These are phyloP conservation scores for Polytrichum formosum DNA, from an alignment of 225 moss, liverwort and hornwort genomes.

Conservation along the genomic window DNA sequence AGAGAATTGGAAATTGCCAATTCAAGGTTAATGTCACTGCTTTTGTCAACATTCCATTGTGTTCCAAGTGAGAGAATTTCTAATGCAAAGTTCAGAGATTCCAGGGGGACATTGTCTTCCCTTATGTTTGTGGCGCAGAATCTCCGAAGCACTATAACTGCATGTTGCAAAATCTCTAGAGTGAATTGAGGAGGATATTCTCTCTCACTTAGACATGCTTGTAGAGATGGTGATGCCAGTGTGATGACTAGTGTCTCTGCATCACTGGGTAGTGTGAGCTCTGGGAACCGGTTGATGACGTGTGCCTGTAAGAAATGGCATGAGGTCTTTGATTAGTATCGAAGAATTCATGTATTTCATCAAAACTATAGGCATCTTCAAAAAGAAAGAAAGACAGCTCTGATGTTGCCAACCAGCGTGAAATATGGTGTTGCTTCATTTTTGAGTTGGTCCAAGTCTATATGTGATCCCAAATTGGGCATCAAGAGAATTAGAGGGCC, in stretches of 20 bases:
- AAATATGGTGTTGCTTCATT: no score
- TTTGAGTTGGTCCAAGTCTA: no score
- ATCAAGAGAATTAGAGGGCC: no score
- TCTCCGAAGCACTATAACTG: conserved; percentile 67
- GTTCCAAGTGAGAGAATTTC: conserved; percentile 78
- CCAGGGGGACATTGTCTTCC: conserved; percentile 47
- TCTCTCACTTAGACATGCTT: conserved; percentile 61
- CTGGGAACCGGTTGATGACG: conserved; percentile 63
- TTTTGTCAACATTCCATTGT: conserved; percentile 42
- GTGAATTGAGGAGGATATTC: conserved; percentile 50
- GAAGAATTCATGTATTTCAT: no score
- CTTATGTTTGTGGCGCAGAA: conserved; percentile 49
- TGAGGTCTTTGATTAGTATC: no score
- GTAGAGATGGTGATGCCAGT: conserved; percentile 63
- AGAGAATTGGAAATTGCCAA: conserved; percentile 73
- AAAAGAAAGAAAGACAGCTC: no score
- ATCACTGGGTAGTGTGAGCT: conserved; percentile 67
- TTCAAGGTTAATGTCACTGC: conserved; percentile 56
- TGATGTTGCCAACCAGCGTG: no score
- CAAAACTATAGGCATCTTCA: no score
- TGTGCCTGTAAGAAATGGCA: conserved; percentile 56
- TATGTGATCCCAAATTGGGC: no score
- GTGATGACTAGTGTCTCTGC: conserved; percentile 62
- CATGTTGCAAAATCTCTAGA: conserved; percentile 54
- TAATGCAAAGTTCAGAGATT: conserved; percentile 66